Conservation (phyloP, 352 stramenopile species). For the Labyrinthula sp. region DNA sequence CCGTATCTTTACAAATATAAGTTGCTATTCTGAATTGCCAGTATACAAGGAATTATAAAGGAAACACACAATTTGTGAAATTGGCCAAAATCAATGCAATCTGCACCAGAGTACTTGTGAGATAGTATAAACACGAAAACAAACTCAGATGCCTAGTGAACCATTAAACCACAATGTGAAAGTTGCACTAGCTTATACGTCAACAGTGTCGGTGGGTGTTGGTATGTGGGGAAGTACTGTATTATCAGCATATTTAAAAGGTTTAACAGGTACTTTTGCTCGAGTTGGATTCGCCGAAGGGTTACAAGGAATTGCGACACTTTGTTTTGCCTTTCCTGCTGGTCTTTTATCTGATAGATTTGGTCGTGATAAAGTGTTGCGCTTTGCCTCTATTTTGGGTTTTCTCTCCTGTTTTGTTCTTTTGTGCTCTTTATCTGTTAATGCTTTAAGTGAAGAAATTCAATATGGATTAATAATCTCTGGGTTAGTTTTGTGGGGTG, state of each 20-base stretch:
- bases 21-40: too few species aligned
- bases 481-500: constrained; percentile 36
- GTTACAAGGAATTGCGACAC: constrained; percentile 14
- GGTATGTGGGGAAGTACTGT: constrained; percentile 38
- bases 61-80: too few species aligned
- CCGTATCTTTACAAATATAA: too few species aligned
- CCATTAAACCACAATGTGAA: constrained; percentile 37
- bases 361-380: constrained; percentile 6
- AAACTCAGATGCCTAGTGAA: too few species aligned
- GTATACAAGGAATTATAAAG: too few species aligned
- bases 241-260: constrained; percentile 33
- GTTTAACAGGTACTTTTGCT: constrained; percentile 9
- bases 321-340: constrained; percentile 8
- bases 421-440: constrained; percentile 17
- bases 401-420: constrained; percentile 6
- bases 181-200: constrained; percentile 33
- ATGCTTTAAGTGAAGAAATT: too few species aligned
- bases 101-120: too few species aligned
- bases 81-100: too few species aligned
- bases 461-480: too few species aligned
- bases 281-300: constrained; percentile 29
- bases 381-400: constrained; percentile 4
- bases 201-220: constrained; percentile 33
- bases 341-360: constrained; percentile 11
- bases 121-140: too few species aligned